Base-by-base conservation (phyloP, 106 monocot species). In the Gastrodia elata region DNA sequence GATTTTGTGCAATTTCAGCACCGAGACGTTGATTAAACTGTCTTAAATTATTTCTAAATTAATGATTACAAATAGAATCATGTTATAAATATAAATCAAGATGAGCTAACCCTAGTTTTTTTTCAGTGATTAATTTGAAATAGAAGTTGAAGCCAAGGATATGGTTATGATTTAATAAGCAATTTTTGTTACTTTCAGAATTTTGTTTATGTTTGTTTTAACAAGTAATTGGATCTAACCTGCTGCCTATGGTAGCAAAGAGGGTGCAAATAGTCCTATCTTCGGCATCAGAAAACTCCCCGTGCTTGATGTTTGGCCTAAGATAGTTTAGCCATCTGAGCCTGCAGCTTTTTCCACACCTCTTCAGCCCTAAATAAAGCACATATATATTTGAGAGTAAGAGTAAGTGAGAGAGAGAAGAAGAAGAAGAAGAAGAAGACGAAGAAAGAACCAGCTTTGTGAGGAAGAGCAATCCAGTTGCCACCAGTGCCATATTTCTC, bases 321-420 rank as follows among this genome's bases (percentile, higher is more conserved):
- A 90, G 68, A 41, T 90, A 86, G 79, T 90, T 90, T 18, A 86
- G 80, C 89, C 94, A 94, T 77, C 94, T 84, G 25, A 94, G 74
- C 76, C 94, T 91, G 82, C 94, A 94, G 55, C 94, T 94, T 78
- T 94, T 94, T 59, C 94, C 94, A 80, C 94, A 94, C 72, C 94
- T 94, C 76, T 81, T 91, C 79, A 94, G 69, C 3, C 94, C 94
- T 94, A 72, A 33, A 37, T 41, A 43, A 20, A 1, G 38, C 65
- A 36, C 38, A 36, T 6, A 70, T 40, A 33, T 64, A 1, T 40
- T 5, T 35, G 6, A 38, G 30, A 4, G 18, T 40, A 6, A 38
- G 33, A 20, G 18, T 40, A 64, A 61, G 39, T 6, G 34, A 41
- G 22, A 68, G 11, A 13, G 38, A 73, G 52, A 40, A 24, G 11